Percentiles rank a stretch among this genome's conserved stretches.
phyloP scores from a whole-genome alignment of 2,329 filamentous ascomycete species.

The Sporothrix variecibatus region DNA sequence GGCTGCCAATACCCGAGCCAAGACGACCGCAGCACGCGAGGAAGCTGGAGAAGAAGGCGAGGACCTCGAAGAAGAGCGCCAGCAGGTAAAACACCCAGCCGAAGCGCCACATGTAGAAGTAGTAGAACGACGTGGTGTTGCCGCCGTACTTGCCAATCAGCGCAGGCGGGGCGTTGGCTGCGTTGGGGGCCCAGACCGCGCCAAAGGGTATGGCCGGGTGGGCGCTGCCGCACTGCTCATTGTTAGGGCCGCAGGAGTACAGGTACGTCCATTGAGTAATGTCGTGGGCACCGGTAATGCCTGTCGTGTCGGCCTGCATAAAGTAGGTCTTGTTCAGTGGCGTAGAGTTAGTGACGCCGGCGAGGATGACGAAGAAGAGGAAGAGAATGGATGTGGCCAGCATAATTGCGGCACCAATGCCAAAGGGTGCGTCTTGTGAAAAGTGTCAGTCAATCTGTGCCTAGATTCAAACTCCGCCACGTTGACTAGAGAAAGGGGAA shows the following conservation, averaged over 20 bases:
- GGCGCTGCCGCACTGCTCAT: conserved; percentile 64
- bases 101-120: conserved; percentile 86
- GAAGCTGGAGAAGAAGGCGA: conserved; percentile 68
- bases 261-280: conserved; percentile 88
- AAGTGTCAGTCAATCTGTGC: neutral
- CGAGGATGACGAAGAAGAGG: conserved; percentile 62
- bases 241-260: conserved; percentile 70
- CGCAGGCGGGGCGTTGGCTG: conserved; percentile 46
- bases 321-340: conserved; percentile 80
- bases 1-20: conserved; percentile 65
- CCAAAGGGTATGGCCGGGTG: conserved; percentile 69
- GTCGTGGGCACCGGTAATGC: conserved; percentile 67
- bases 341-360: conserved; percentile 50
- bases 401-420: conserved; percentile 50
- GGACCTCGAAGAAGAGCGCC: conserved; percentile 72
- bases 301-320: conserved; percentile 74
- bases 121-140: conserved; percentile 59
- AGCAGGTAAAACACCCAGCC: conserved; percentile 91
- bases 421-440: conserved; percentile 44
- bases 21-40: conserved; percentile 71
- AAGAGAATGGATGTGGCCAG: conserved; percentile 55
- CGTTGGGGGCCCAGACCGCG: conserved; percentile 64
- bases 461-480: too few species aligned
- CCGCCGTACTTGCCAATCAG: conserved; percentile 57
- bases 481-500: neutral